Conservation (phyloP, 1,139 yeast species). For the Yamadazyma buinensis region DNA sequence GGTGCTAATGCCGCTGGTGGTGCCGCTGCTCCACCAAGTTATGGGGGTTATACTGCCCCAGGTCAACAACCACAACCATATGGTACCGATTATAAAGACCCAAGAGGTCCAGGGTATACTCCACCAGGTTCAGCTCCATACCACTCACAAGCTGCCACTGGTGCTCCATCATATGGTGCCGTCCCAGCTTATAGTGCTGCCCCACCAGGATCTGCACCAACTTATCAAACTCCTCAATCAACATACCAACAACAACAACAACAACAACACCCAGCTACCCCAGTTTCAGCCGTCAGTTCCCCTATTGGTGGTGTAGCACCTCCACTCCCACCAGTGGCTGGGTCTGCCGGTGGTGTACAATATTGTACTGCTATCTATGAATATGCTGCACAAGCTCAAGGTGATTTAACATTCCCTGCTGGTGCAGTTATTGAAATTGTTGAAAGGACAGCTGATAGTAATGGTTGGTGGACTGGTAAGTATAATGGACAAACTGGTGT, state of each 20-base stretch:
- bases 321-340: conserved; percentile 34
- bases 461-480: conserved; percentile 99
- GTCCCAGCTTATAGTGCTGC: conserved; percentile 16
- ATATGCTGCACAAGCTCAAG: conserved; percentile 81
- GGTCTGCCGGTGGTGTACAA: conserved; percentile 33
- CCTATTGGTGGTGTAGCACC: not conserved
- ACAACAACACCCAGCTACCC: conserved; percentile 14
- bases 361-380: conserved; percentile 76
- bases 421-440: conserved; percentile 84
- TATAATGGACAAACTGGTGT: conserved; percentile 83
- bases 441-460: conserved; percentile 75
- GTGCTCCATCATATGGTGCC: not conserved
- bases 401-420: conserved; percentile 82
- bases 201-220: conserved; percentile 14
- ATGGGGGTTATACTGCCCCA: conserved; percentile 1
- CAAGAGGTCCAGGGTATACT: conserved; percentile 15
- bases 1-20: conserved; percentile 12
- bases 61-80: conserved; percentile 3
- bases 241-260: conserved; percentile 13
- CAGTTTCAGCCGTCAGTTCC: not conserved
- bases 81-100: conserved; percentile 16
- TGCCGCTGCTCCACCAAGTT: conserved; percentile 12
- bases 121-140: conserved; percentile 7
- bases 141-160: conserved; percentile 1
- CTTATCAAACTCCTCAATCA: conserved; percentile 10